Evolutionary conservation across 208 protist species (phyloP), one percentile per base, ranked within the genome.

Genomic region (Trypanosoma cruzi): DNA sequence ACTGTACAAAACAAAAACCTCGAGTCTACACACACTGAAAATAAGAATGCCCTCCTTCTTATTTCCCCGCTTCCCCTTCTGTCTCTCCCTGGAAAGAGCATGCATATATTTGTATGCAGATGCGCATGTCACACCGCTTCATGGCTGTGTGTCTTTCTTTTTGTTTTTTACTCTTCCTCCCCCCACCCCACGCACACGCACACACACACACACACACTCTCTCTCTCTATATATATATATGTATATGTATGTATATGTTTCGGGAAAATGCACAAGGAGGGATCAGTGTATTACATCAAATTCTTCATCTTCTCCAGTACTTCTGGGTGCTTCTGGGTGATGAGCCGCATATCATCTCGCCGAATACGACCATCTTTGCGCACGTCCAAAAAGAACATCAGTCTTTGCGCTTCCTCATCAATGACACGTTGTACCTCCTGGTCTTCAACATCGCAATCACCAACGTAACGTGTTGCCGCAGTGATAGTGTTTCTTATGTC

Each of bases 291-390:
- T 34, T 77, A 86, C 88, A 93, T 90, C 22, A 96, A 62, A 69
- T 87, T 85, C 70, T 96, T 96, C 84, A 97, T 86, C 78, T 97
- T 97, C 72, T 95, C 89, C 64, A 97, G 57, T 31, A 97, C 71
- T 54, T 97, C 82, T 3, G 92, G 92, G 72, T 97, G 88, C 71
- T 85, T 88, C 73, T 95, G 86, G 24, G 77, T 82, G 63, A 94
- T 86, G 49, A 89, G 79, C 6, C 78, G 78, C 76, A 95, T 90
- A 54, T 94, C 89, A 52, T 94, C 89, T 64, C 62, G 73, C 40
- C 80, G 85, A 24, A 95, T 71, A 22, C 72, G 76, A 1, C 89
- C 92, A 62, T 90, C 78, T 50, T 94, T 86, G 22, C 85, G 82
- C 11, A 94, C 83, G 64, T 95, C 92, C 55, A 94, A 72, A 68